These are phyloP conservation scores for Podospora fimiseda DNA, from an alignment of 495 filamentous ascomycete genomes.

Conservation along the genomic window DNA sequence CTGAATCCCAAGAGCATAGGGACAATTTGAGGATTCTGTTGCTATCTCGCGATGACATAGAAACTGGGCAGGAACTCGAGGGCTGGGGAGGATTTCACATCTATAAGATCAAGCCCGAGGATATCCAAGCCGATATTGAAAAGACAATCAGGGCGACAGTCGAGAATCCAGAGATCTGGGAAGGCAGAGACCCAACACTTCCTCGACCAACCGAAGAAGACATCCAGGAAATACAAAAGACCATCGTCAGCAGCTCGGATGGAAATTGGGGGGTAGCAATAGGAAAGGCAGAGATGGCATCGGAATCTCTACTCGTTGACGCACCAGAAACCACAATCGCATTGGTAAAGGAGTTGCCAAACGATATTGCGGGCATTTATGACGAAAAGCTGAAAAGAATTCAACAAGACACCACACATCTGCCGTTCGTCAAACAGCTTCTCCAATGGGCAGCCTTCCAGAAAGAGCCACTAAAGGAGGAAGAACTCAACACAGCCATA, in stretches of 20 bases:
- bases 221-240: not conserved
- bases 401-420: not conserved
- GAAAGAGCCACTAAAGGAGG: not conserved
- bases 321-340: not conserved
- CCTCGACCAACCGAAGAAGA: not conserved
- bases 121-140: not conserved
- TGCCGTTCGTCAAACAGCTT: not conserved
- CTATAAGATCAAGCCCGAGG: not conserved
- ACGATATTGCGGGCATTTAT: not conserved
- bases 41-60: not conserved
- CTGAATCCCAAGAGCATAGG: not conserved
- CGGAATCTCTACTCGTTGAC: not conserved
- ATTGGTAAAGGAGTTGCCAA: not conserved
- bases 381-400: not conserved
- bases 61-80: not conserved
- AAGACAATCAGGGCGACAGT: not conserved
- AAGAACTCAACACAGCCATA: not conserved
- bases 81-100: not conserved
- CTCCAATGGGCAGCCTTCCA: constrained; percentile 1
- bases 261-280: not conserved
- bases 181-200: not conserved
- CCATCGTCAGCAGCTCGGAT: not conserved
- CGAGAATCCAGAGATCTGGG: not conserved
- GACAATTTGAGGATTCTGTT: not conserved
- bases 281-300: not conserved